phyloP scores from a whole-genome alignment of 768 basidiomycete genomes.

The Rubroboletus pulcherrimus region DNA sequence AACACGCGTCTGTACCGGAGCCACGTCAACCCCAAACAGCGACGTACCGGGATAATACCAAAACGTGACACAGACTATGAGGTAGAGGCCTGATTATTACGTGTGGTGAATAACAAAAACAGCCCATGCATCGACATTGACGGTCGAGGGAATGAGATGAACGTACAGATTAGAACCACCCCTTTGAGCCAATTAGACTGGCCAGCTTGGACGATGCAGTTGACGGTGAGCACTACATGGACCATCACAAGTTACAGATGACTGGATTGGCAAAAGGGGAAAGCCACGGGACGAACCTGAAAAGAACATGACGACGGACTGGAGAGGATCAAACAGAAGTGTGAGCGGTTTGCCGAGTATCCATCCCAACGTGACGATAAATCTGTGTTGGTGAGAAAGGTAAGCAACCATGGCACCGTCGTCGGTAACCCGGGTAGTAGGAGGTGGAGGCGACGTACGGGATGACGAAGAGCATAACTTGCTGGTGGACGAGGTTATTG shows the following conservation, averaged over 20 bases:
- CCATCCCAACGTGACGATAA: conserved; percentile 80
- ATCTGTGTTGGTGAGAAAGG: conserved; percentile 36
- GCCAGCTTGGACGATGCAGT: conserved; percentile 81
- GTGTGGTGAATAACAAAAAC: background rate
- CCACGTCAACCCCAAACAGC: too few relatives aligned
- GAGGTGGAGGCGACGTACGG: conserved; percentile 37
- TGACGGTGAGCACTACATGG: conserved; percentile 70
- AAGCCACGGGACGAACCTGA: conserved; percentile 21
- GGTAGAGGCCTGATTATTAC: conserved; percentile 42
- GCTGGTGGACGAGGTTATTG: conserved; percentile 37
- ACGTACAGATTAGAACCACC: conserved; percentile 64
- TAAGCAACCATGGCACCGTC: conserved; percentile 8
- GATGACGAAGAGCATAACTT: conserved; percentile 69
- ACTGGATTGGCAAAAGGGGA: background rate
- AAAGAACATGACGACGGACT: conserved; percentile 42
- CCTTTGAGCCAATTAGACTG: conserved; percentile 94
- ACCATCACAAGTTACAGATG: background rate
- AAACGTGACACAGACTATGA: conserved; percentile 53
- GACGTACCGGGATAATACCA: conserved; percentile 31
- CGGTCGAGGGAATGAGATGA: too few relatives aligned
- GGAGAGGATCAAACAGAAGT: conserved; percentile 83
- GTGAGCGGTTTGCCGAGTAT: conserved; percentile 72
- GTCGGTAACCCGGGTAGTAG: too few relatives aligned
- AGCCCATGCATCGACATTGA: background rate
- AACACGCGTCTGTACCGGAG: too few relatives aligned